phyloP scores from a whole-genome alignment of 192 early-diverging fungal genomes.

The Rhizoclosmatium globosum region DNA sequence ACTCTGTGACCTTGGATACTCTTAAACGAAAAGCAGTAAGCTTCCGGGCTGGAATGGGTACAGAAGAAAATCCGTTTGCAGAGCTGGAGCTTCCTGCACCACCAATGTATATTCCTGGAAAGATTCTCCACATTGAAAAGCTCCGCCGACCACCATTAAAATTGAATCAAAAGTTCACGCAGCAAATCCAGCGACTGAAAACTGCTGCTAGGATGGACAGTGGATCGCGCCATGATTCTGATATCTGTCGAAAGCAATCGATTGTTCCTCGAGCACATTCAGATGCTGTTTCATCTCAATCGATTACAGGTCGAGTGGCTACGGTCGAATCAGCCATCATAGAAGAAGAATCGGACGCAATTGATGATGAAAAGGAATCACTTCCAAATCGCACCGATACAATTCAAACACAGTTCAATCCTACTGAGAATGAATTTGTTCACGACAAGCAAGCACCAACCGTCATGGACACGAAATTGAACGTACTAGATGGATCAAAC shows the following conservation, averaged over 20 bases:
- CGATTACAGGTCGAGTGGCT: background rate
- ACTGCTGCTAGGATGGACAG: background rate
- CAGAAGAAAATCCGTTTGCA: slow-evolving; percentile 8
- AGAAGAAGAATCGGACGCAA: background rate
- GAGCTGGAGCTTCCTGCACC: background rate
- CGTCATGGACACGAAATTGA: background rate
- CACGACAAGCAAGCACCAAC: background rate
- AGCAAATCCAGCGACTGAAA: slow-evolving; percentile 6
- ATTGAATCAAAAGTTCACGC: slow-evolving; percentile 10
- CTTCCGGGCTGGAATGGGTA: slow-evolving; percentile 18
- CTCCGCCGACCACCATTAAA: slow-evolving; percentile 41
- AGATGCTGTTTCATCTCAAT: slow-evolving; percentile 25
- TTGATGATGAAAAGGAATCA: background rate
- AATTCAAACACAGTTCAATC: background rate
- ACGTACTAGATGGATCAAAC: background rate
- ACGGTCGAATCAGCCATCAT: no score
- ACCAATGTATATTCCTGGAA: slow-evolving; percentile 47
- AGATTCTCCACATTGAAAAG: slow-evolving; percentile 54
- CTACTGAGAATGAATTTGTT: background rate
- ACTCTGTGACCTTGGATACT: slow-evolving; percentile 15
- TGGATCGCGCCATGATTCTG: background rate
- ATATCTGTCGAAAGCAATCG: slow-evolving; percentile 3
- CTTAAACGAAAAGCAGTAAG: slow-evolving; percentile 12
- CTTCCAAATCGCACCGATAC: background rate
- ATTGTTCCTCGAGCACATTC: slow-evolving; percentile 20